phyloP scores from a whole-genome alignment of 352 stramenopile genomes.

The Phytophthora foliorum region DNA sequence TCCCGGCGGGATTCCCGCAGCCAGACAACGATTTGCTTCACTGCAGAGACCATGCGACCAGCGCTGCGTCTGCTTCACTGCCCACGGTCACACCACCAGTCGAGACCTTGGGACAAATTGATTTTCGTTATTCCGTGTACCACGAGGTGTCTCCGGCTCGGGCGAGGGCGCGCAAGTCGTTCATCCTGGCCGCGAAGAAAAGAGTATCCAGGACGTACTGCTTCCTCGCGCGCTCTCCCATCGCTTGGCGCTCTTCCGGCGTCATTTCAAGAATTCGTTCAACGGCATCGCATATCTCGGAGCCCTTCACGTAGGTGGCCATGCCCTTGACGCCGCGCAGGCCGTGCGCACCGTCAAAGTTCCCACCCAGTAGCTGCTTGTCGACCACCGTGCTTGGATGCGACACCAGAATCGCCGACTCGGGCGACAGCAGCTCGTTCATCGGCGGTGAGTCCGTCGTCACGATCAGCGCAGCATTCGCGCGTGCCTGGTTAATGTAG shows the following conservation, averaged over 20 bases:
- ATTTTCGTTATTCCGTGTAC: slow-evolving; percentile 26
- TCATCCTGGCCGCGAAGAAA: slow-evolving; percentile 38
- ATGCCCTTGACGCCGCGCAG: slow-evolving; percentile 57
- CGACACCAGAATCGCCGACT: slow-evolving; percentile 50
- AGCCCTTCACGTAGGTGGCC: slow-evolving; percentile 48
- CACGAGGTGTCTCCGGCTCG: slow-evolving; percentile 15
- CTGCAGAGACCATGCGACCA: slow-evolving; percentile 7
- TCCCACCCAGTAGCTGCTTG: slow-evolving; percentile 52
- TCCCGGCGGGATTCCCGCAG: no score
- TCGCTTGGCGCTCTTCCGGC: slow-evolving; percentile 38
- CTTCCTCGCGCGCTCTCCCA: slow-evolving; percentile 38
- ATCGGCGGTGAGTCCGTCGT: slow-evolving; percentile 64
- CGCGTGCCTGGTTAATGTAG: slow-evolving; percentile 78
- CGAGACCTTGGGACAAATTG: background rate
- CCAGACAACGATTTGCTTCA: slow-evolving; percentile 15
- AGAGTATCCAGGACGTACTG: slow-evolving; percentile 40
- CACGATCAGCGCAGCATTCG: slow-evolving; percentile 52
- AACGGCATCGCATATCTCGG: slow-evolving; percentile 56
- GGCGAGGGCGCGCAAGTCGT: slow-evolving; percentile 27
- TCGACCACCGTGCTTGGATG: slow-evolving; percentile 27
- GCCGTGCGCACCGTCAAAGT: slow-evolving; percentile 41
- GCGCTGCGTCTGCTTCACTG: background rate
- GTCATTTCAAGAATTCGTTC: slow-evolving; percentile 50
- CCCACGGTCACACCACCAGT: background rate
- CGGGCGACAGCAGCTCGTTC: slow-evolving; percentile 63